phyloP scores from a whole-genome alignment of 768 basidiomycete species.

The Zangia roseola region DNA sequence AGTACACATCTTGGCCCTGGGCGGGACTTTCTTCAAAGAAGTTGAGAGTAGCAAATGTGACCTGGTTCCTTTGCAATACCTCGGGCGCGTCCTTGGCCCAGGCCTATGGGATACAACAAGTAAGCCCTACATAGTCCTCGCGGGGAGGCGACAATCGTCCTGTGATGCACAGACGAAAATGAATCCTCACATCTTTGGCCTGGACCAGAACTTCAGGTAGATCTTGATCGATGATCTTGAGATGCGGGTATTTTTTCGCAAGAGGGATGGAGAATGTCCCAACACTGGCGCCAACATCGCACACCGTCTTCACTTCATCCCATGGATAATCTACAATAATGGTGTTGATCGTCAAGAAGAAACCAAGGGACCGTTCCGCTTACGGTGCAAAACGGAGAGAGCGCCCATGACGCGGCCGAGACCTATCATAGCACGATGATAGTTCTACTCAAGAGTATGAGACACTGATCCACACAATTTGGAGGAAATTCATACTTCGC shows the following conservation, averaged over 20 bases:
- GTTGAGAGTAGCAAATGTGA: constrained; percentile 18
- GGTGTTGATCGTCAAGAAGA: background rate
- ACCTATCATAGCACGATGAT: constrained; percentile 26
- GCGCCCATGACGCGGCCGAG: constrained; percentile 24
- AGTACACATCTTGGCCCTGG: constrained; percentile 22
- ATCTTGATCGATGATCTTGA: constrained; percentile 29
- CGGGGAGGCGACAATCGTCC: background rate
- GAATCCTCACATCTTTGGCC: constrained; percentile 19
- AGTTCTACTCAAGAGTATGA: constrained; percentile 16
- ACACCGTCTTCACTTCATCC: constrained; percentile 24
- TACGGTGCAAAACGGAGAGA: constrained; percentile 23
- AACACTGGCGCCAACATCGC: constrained; percentile 31
- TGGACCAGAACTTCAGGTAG: constrained; percentile 26
- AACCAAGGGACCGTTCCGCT: background rate
- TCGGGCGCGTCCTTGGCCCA: constrained; percentile 18
- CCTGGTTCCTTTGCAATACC: constrained; percentile 13
- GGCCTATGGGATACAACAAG: constrained; percentile 1
- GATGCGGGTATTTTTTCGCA: constrained; percentile 24
- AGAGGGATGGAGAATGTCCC: constrained; percentile 30
- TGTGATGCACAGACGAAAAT: background rate
- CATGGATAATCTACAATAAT: constrained; percentile 20
- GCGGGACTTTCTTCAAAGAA: constrained; percentile 20
- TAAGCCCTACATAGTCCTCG: background rate
- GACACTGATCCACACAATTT: background rate
- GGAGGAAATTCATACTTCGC: constrained; percentile 4